These are phyloP conservation scores for Fusarium sp. DNA, from an alignment of 2,329 filamentous ascomycete species.

Conservation along the genomic window DNA sequence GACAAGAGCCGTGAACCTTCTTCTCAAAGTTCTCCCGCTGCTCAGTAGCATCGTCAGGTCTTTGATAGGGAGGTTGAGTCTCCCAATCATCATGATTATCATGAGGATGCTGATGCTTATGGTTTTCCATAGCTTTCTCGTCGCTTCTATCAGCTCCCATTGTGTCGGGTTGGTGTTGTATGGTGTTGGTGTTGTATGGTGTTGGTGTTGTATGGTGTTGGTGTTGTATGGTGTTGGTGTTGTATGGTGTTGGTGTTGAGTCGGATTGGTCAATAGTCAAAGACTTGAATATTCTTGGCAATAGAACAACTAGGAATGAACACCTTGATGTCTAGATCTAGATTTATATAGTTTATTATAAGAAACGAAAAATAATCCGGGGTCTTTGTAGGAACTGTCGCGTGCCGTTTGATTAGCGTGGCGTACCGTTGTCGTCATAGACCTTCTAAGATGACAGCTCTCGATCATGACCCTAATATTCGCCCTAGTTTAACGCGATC, in stretches of 20 bases:
- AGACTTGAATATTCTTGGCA: background rate
- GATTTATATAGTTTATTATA: background rate
- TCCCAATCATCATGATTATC: constrained; percentile 40
- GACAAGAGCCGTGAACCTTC: constrained; percentile 67
- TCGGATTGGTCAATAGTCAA: background rate
- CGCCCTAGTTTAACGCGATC: background rate
- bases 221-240: constrained; percentile 8
- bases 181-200: too few species aligned
- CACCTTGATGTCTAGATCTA: constrained; percentile 5
- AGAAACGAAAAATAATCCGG: constrained; percentile 5
- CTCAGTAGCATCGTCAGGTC: constrained; percentile 24
- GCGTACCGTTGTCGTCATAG: constrained; percentile 39
- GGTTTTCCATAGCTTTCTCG: constrained; percentile 35
- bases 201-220: background rate
- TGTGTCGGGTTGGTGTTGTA: constrained; percentile 3
- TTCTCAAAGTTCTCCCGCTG: constrained; percentile 42
- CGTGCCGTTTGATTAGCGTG: constrained; percentile 25
- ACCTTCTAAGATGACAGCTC: constrained; percentile 18
- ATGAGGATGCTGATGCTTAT: constrained; percentile 23
- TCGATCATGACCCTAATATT: constrained; percentile 25
- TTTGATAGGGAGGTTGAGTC: constrained; percentile 46
- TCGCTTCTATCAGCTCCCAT: constrained; percentile 29
- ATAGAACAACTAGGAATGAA: background rate
- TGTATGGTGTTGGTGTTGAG: constrained; percentile 1
- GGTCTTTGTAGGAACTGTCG: constrained; percentile 30